Evolutionary conservation across 129 eudicot species (phyloP).

Genomic region (Flaveria trinervia): DNA sequence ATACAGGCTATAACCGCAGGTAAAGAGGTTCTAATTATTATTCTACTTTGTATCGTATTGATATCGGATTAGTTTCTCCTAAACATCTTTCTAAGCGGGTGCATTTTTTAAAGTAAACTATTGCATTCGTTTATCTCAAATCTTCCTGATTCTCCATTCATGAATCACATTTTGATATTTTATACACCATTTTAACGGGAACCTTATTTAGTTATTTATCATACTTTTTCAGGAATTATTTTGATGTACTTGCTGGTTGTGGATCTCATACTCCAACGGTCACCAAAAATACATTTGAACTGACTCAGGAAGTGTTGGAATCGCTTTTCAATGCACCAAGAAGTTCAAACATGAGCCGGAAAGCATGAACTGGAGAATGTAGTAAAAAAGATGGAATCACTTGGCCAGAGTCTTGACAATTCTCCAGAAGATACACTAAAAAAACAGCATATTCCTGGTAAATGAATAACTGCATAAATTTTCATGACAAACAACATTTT

Average conservation of each 20-base stretch:
- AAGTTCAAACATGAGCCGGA: conserved; percentile 71
- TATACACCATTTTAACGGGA: neutral
- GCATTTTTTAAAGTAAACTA: neutral
- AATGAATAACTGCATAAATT: neutral
- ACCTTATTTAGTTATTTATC: neutral
- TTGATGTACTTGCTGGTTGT: conserved; percentile 47
- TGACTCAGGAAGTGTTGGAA: conserved; percentile 73
- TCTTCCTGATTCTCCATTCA: neutral
- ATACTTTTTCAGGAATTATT: conserved; percentile 53
- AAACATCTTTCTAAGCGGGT: neutral
- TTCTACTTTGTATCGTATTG: neutral
- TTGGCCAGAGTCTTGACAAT: conserved; percentile 52
- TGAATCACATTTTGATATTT: neutral
- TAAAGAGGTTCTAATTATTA: conserved; percentile 28
- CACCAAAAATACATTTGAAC: conserved; percentile 46
- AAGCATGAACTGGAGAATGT: conserved; percentile 91
- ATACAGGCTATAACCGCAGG: conserved; percentile 56
- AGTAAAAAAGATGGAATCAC: conserved; percentile 71
- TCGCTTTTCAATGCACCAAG: conserved; percentile 71
- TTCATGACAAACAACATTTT: neutral
- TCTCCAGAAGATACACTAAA: conserved; percentile 35
- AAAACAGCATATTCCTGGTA: conserved; percentile 50
- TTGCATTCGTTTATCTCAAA: neutral
- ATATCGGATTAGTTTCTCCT: neutral
- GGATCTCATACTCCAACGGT: conserved; percentile 31